Evolutionary conservation across 2,329 filamentous ascomycete species (phyloP).

Genomic region (Aschersonia sp.): DNA sequence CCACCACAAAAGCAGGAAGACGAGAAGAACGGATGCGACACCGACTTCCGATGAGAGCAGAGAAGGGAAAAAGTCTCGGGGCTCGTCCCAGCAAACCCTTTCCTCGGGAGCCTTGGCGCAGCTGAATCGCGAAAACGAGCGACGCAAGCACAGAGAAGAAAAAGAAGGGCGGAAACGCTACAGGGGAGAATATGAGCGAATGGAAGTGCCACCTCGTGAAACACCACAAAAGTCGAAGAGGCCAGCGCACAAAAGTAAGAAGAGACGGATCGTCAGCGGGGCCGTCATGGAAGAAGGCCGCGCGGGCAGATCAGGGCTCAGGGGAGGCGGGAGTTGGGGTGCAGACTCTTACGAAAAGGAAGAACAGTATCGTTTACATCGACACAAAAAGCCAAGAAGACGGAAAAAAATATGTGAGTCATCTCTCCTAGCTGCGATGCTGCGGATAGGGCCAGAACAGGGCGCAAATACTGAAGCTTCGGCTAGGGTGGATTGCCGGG

Average conservation of each 20-base stretch:
- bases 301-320: conserved; percentile 19
- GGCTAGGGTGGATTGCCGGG: conserved; percentile 36
- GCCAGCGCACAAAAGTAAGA: conserved; percentile 24
- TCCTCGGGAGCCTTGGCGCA: conserved; percentile 47
- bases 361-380: conserved; percentile 27
- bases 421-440: not conserved
- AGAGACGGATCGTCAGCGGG: conserved; percentile 54
- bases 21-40: conserved; percentile 16
- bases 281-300: conserved; percentile 54
- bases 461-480: conserved; percentile 8
- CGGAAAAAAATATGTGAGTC: conserved; percentile 41
- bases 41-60: conserved; percentile 16
- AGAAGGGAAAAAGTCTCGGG: conserved; percentile 9
- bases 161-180: conserved; percentile 10
- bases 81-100: conserved; percentile 12
- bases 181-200: conserved; percentile 3
- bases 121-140: conserved; percentile 44
- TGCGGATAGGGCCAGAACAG: not conserved
- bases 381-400: conserved; percentile 34
- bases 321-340: conserved; percentile 28
- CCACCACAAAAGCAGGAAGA: conserved; percentile 20
- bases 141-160: conserved; percentile 31
- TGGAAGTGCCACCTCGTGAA: not conserved
- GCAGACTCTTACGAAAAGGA: conserved; percentile 33
- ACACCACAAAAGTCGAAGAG: conserved; percentile 14